Evolutionary conservation across 192 early-diverging fungal genomes (phyloP).

Genomic region (Entrophospora sp.): DNA sequence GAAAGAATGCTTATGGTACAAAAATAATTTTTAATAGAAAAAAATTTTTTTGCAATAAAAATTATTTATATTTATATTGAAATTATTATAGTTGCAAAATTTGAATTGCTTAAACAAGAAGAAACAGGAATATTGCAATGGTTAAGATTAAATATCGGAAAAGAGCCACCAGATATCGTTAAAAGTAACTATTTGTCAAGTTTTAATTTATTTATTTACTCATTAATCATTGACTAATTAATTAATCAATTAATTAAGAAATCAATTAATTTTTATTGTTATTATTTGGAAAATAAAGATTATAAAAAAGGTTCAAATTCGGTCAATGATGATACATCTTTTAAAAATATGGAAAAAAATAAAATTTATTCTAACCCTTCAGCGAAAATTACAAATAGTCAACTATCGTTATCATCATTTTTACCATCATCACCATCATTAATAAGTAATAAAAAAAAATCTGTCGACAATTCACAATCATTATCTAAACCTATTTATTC

Average conservation of each 20-base stretch:
- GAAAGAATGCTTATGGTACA: constrained; percentile 14
- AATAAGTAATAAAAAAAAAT: neutral
- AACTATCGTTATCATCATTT: neutral
- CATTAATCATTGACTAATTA: neutral
- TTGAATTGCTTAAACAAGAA: constrained; percentile 4
- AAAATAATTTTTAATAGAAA: neutral
- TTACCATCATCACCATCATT: neutral
- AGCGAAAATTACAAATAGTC: constrained; percentile 1
- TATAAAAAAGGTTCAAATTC: neutral
- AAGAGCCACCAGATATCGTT: neutral
- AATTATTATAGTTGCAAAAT: constrained; percentile 4
- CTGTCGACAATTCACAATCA: neutral
- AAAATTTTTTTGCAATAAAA: neutral
- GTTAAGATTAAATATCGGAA: neutral
- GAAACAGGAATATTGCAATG: constrained; percentile 11
- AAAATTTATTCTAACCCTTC: constrained; percentile 5
- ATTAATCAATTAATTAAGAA: neutral
- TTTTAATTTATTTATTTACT: neutral
- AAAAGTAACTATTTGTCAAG: neutral
- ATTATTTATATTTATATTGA: neutral
- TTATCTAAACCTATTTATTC: neutral
- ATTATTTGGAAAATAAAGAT: neutral
- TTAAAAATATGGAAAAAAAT: neutral
- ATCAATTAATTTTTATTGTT: neutral
- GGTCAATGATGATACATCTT: neutral